A percentile compares a stretch with the other conserved stretches of the same genome.
These are phyloP conservation scores for Symbiodinium natans DNA, from an alignment of 73 alveolate species.

Conservation along the genomic window DNA sequence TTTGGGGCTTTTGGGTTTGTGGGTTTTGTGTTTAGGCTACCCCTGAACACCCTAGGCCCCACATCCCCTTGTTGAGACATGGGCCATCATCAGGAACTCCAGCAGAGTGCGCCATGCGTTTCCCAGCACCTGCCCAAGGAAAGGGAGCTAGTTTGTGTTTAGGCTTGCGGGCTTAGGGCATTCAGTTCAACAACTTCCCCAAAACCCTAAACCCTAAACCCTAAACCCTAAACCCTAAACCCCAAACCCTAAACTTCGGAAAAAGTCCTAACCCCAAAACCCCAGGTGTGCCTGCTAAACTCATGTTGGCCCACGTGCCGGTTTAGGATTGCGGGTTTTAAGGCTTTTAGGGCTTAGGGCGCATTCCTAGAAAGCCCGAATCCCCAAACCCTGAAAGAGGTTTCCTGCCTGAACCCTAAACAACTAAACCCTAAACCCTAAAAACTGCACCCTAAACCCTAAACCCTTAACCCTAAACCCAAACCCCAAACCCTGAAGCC, in stretches of 20 bases:
- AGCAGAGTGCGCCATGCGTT: conserved; percentile 62
- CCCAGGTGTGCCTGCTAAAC: too few species aligned
- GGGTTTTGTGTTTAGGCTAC: too few species aligned
- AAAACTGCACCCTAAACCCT: not conserved
- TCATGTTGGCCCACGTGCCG: too few species aligned
- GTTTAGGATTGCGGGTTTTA: too few species aligned
- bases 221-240: too few species aligned
- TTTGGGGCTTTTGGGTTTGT: too few species aligned
- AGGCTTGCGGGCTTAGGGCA: too few species aligned
- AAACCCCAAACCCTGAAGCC: not conserved
- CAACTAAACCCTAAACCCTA: not conserved
- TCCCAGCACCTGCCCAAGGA: conserved; percentile 45
- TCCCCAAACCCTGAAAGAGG: not conserved
- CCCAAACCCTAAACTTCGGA: too few species aligned
- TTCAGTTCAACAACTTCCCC: too few species aligned
- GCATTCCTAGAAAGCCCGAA: not conserved
- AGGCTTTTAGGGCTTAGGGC: not conserved
- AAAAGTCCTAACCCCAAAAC: too few species aligned
- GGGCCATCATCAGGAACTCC: conserved; percentile 82
- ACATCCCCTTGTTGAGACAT: not conserved
- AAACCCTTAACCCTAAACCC: not conserved
- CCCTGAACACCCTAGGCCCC: too few species aligned
- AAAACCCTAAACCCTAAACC: too few species aligned
- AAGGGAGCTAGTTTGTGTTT: not conserved
- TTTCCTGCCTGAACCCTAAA: not conserved